Evolutionary conservation across 2,329 filamentous ascomycete species (phyloP), one percentile per base, ranked within the genome.

Genomic region (Aspergillus persii): DNA sequence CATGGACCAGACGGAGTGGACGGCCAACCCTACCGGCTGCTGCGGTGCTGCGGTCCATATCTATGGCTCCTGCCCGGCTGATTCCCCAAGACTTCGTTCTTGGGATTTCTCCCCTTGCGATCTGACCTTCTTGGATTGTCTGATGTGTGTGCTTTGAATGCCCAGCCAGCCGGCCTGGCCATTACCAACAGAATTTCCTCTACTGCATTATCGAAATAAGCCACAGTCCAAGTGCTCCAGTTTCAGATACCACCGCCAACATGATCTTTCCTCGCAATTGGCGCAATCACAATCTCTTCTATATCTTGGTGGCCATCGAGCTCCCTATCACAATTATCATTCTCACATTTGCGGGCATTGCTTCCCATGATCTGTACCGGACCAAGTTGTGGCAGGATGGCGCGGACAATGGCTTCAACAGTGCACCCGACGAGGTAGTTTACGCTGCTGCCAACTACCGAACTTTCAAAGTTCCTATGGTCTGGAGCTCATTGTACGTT

Each of bases 331-430:
- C 82, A 1, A 78, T 88, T 64, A 81, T 81, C 44, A 77, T 83
- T 49, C 78, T 88, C 50, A 80, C 84, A 2, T 78, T 88, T 15
- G 85, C 84, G 64, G 86, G 85, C 47, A 85, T 88, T 65, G 85
- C 86, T 53, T 80, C 82, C 50, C 85, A 85, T 54, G 80, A 88
- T 69, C 76, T 82, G 53, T 88, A 88, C 69, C 81, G 84, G 47
- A 85, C 82, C 4, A 83, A 81, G 60, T 72, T 88, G 36, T 88
- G 86, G 86, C 78, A 83, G 66, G 84, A 87, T 69, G 86, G 86
- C 52, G 81, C 80, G 41, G 77, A 83, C 60, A 81, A 84, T 69
- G 86, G 86, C 31, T 88, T 85, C 76, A 88, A 88, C 70, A 86
- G 84, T 65, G 78, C 82, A 31, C 85, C 86, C 3, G 78, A 78